Percentiles rank a stretch among this genome's conserved stretches.
Evolutionary conservation across 352 stramenopile species (phyloP).

Genomic region (Lagenidium sp.): DNA sequence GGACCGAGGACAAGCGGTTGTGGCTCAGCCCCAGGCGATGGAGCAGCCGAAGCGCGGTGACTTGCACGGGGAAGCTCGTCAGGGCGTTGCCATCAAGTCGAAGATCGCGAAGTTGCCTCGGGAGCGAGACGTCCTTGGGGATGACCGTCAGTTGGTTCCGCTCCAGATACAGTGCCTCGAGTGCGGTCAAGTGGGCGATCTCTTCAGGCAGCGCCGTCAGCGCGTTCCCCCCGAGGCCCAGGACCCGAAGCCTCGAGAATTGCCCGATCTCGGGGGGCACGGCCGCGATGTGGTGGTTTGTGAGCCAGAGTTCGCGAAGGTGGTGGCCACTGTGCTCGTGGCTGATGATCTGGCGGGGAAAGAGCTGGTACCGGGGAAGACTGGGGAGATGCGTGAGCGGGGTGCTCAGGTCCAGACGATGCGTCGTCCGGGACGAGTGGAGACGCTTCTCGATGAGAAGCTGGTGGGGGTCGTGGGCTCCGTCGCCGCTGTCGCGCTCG

Average conservation of each 20-base stretch:
- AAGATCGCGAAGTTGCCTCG: conserved; percentile 29
- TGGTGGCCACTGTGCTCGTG: conserved; percentile 23
- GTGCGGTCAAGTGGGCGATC: conserved; percentile 15
- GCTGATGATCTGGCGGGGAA: conserved; percentile 27
- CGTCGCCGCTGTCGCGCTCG: too few relatives aligned
- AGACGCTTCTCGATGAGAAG: conserved; percentile 24
- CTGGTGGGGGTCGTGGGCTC: too few relatives aligned
- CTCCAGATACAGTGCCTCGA: conserved; percentile 58
- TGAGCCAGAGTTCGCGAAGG: conserved; percentile 50
- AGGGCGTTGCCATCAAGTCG: conserved; percentile 49
- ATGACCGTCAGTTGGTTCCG: conserved; percentile 44
- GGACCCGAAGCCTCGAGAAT: conserved; percentile 35
- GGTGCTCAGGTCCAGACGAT: conserved; percentile 33
- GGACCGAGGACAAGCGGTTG: conserved; percentile 35
- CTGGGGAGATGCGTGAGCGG: conserved; percentile 1
- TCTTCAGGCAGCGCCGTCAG: conserved; percentile 35
- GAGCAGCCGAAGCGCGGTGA: conserved; percentile 45
- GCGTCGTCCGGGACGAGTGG: conserved; percentile 12
- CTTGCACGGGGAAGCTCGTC: conserved; percentile 24
- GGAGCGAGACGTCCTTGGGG: conserved; percentile 23
- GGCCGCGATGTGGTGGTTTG: conserved; percentile 37
- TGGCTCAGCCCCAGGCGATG: conserved; percentile 48
- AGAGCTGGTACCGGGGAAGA: conserved; percentile 17
- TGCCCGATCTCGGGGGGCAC: conserved; percentile 36
- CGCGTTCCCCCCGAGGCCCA: conserved; percentile 50